Evolutionary conservation across 805 yeast species (phyloP), one percentile per base, ranked within the genome.

Genomic region (Jamesozyma lodderae): DNA sequence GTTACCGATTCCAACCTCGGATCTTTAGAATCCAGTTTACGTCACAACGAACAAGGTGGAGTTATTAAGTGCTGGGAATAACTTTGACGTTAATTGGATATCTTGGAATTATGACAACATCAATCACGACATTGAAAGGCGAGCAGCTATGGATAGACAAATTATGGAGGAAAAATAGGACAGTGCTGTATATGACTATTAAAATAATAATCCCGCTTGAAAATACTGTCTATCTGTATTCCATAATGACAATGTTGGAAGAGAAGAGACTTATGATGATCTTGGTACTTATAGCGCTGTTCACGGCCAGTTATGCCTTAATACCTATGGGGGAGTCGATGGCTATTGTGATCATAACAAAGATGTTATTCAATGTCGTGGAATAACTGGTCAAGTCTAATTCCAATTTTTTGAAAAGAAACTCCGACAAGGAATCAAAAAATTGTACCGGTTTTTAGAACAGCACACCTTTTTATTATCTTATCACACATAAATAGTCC

Each of bases 321-420:
- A 44, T 30, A 38, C 45, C 6, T 44, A 44, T 28, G 47, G 47
- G 20, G 47, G 42, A 19, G 35, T 41, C 23, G 45, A 41, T 39
- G 31, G 37, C 27, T 38, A 36, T 25, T 44, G 43, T 21, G 36
- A 41, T 28, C 43, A 44, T 28, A 32, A 30, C 25, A 7, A 13
- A 8, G 28, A 25, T 25, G 28, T 13, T 25, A 13, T 15, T 13
- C 28, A 25, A 25, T 7, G 28, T 25, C 10, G 28, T 25, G 24
- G 10, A 7, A 22, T 22, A 22, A 10, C 24, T 7, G 7, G 24
- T 22, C 10, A 22, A 10, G 24, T 22, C 10, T 22, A 22, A 10
- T 22, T 22, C 24, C 10, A 22, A 10, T 22, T 22, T 22, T 22
- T 22, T 22, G 24, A 22, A 10, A 22, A n/a, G n/a, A n/a, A n/a